Evolutionary conservation across 169 alveolate species (phyloP), one percentile per base, ranked within the genome.

Genomic region (Plasmodium berghei): DNA sequence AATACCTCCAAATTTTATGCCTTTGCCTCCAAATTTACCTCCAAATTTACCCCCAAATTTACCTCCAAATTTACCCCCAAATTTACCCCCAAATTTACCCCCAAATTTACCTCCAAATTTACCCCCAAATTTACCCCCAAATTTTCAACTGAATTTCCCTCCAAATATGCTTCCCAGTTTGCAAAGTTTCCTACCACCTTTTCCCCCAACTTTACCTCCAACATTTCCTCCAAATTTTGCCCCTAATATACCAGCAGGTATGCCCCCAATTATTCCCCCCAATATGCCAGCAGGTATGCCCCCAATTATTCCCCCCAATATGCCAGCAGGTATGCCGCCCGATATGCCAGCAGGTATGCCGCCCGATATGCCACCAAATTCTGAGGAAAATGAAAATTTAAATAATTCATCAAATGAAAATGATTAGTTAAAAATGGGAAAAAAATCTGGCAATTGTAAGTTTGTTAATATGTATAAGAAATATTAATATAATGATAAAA

Each of bases 111-210:
- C 94, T 26, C 80, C 87, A 0, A 73, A 74, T 48, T 1, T 74
- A 0, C 94, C 93, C 9, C 91, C 87, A 8, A 86, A 74, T 56
- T 40, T 87, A 14, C 70, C 89, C 9, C 80, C 91, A 26, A 52
- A 52, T 20, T 22, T 83, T 14, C 94, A 92, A 8, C 85, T 86
- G 9, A 90, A 74, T 49, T 48, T 91, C 77, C 94, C 95, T 0
- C 96, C 95, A 3, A 72, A 59, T n/a, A 22, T 91, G 45, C 94
- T 88, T 24, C 92, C 67, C 52, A 88, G 28, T 42, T 80, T 90
- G 18, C 42, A 34, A 34, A 34, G 8, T 34, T 34, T 34, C 5
- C 86, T 75, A 63, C 94, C 77, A 14, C 66, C 34, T 34, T n/a
- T 63, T 9, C 75, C 62, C 10, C 73, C 75, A 5, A 63, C 40